Evolutionary conservation across 2,329 filamentous ascomycete species (phyloP).

Genomic region (Chaetomium sp.): DNA sequence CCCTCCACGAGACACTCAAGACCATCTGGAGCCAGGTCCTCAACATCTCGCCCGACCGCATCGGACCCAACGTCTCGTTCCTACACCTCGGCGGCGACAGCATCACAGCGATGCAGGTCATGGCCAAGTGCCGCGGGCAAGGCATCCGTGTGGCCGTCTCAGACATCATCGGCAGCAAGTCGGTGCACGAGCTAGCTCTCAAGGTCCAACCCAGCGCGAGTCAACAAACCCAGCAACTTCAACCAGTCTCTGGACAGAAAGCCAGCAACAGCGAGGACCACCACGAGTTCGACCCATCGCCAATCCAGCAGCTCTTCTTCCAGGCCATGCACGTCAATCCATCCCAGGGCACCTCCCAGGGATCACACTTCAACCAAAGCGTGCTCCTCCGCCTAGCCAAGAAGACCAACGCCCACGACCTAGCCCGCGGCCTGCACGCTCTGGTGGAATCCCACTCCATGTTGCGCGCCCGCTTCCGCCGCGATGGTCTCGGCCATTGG

Average conservation of each 20-base stretch:
- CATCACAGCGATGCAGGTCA: conserved; percentile 35
- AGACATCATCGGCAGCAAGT: conserved; percentile 29
- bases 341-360: conserved; percentile 7
- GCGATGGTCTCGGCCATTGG: conserved; percentile 22
- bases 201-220: conserved; percentile 3
- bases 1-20: conserved; percentile 11
- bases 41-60: conserved; percentile 26
- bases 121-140: conserved; percentile 31
- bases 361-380: conserved; percentile 38
- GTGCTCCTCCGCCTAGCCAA: conserved; percentile 31
- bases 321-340: conserved; percentile 19
- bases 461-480: conserved; percentile 31
- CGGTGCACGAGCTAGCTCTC: conserved; percentile 25
- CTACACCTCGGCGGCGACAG: conserved; percentile 38
- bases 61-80: conserved; percentile 31
- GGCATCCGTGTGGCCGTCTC: conserved; percentile 28
- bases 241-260: neutral
- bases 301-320: conserved; percentile 41
- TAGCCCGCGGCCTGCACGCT: conserved; percentile 21
- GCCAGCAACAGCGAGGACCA: conserved; percentile 20
- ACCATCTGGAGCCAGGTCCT: conserved; percentile 37
- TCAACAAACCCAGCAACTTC: neutral
- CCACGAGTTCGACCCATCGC: conserved; percentile 35
- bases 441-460: conserved; percentile 31
- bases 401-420: conserved; percentile 5